Conservation (phyloP, 1,284 basidiomycete genomes). For the Boletus calvinii region DNA sequence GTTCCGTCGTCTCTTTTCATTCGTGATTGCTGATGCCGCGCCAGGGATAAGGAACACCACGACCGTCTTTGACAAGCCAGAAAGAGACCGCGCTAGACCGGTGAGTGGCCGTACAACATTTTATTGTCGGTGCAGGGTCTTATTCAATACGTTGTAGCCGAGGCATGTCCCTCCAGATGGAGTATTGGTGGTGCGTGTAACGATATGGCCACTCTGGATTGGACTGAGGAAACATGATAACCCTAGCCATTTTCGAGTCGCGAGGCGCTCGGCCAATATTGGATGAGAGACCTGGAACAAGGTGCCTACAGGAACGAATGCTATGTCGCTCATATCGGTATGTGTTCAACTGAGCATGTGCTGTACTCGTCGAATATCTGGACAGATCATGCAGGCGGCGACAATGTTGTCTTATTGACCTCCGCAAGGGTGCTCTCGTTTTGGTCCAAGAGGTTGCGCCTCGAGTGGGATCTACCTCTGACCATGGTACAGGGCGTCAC, state of each 20-base stretch:
- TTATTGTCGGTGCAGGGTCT: background rate
- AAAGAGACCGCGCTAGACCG: constrained; percentile 84
- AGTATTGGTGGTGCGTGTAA: constrained; percentile 69
- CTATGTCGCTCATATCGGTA: constrained; percentile 92
- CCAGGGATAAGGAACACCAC: constrained; percentile 93
- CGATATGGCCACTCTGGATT: background rate
- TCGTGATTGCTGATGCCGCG: constrained; percentile 7
- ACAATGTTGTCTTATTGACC: constrained; percentile 85
- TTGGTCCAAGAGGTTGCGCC: constrained; percentile 79
- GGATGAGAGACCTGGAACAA: constrained; percentile 92
- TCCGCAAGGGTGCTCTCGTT: constrained; percentile 80
- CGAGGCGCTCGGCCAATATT: constrained; percentile 93
- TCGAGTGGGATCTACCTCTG: constrained; percentile 93
- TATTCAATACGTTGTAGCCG: constrained; percentile 48
- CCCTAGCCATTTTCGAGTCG: constrained; percentile 80
- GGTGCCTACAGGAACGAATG: constrained; percentile 81
- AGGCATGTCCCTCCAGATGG: constrained; percentile 86
- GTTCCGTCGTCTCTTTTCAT: background rate
- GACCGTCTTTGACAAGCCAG: constrained; percentile 93
- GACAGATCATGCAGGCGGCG: constrained; percentile 74
- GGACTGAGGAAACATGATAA: constrained; percentile 7
- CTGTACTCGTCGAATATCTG: constrained; percentile 15
- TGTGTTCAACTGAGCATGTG: constrained; percentile 24
- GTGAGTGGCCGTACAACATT: constrained; percentile 40
- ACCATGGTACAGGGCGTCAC: constrained; percentile 86